Percentiles rank a stretch among this genome's conserved stretches.
Evolutionary conservation across 75 land plant species (phyloP).

Genomic region (Pinus tabuliformis): DNA sequence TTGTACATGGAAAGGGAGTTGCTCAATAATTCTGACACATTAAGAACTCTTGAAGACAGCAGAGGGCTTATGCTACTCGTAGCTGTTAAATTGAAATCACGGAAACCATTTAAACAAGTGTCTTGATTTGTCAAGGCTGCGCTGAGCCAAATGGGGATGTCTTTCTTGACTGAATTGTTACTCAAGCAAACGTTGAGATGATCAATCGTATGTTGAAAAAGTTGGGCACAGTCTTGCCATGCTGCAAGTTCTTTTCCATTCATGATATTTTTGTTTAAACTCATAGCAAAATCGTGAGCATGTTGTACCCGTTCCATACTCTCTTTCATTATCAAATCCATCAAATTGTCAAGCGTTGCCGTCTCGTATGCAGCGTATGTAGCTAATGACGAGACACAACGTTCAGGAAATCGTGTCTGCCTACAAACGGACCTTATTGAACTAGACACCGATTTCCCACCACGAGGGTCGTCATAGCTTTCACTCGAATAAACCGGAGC

Average conservation of each 20-base stretch:
- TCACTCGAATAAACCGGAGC: neutral
- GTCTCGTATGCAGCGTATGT: neutral
- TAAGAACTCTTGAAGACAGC: neutral
- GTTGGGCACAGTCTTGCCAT: neutral
- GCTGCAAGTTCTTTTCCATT: neutral
- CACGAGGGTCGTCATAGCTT: no score
- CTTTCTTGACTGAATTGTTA: neutral
- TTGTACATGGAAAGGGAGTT: neutral
- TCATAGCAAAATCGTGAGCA: neutral
- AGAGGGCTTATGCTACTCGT: neutral
- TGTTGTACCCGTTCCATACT: neutral
- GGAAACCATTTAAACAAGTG: neutral
- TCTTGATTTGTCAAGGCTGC: neutral
- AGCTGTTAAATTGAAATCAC: neutral
- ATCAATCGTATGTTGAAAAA: neutral
- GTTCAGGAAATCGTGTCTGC: neutral
- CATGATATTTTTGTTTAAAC: neutral
- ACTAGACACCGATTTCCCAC: neutral
- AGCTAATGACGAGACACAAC: neutral
- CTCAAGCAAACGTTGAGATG: slow-evolving; percentile 5
- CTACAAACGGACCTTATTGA: neutral
- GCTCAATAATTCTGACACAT: neutral
- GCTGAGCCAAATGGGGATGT: neutral
- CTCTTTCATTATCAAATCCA: neutral
- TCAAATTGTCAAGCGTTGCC: neutral